Evolutionary conservation across 768 basidiomycete genomes (phyloP).

Genomic region (Cystofilobasidium bisporidii): DNA sequence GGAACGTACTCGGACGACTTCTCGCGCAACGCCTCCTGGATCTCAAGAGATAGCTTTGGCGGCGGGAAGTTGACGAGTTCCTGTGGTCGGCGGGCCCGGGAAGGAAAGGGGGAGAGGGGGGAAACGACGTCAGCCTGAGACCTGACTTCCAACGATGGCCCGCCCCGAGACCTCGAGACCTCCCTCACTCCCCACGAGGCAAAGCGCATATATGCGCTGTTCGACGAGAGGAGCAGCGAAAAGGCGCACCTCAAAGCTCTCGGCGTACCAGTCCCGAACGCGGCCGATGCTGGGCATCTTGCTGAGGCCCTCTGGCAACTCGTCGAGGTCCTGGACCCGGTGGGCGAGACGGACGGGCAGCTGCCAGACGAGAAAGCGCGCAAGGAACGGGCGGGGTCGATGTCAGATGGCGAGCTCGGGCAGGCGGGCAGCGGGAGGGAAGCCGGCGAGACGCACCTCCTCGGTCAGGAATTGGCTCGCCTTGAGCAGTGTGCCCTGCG

Average conservation of each 20-base stretch:
- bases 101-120: neutral
- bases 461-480: slow-evolving; percentile 81
- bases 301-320: slow-evolving; percentile 80
- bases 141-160: too few species aligned
- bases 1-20: slow-evolving; percentile 33
- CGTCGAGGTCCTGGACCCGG: slow-evolving; percentile 88
- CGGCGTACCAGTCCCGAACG: slow-evolving; percentile 96
- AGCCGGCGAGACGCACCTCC: slow-evolving; percentile 34
- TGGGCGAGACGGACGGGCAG: slow-evolving; percentile 90
- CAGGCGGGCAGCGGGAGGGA: neutral
- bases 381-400: too few species aligned
- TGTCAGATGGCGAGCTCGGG: neutral
- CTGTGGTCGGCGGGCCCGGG: slow-evolving; percentile 41
- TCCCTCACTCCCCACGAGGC: too few species aligned
- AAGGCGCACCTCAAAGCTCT: slow-evolving; percentile 83
- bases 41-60: slow-evolving; percentile 56
- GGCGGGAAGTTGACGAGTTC: slow-evolving; percentile 81
- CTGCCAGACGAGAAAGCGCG: slow-evolving; percentile 54
- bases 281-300: slow-evolving; percentile 86
- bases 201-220: too few species aligned
- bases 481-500: slow-evolving; percentile 84
- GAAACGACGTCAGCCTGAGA: neutral
- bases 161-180: too few species aligned
- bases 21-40: slow-evolving; percentile 51
- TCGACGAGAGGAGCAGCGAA: neutral